Conservation (phyloP, 225 moss, liverwort and hornwort genomes). For the Physcomitrellopsis africana region DNA sequence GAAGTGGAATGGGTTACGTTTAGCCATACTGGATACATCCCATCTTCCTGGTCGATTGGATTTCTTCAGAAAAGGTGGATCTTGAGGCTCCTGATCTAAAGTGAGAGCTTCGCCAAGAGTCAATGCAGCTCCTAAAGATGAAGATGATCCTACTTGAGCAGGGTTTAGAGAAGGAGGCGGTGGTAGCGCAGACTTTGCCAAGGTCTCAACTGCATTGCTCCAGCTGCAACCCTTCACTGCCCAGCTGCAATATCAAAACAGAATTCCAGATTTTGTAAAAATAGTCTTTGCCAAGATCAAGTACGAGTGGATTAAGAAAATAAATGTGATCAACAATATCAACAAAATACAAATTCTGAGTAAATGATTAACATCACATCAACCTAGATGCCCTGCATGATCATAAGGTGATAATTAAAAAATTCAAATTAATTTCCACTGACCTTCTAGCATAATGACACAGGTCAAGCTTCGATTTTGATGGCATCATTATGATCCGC, state of each 20-base stretch:
- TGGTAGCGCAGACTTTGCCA: slow-evolving; percentile 71
- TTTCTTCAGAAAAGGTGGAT: slow-evolving; percentile 58
- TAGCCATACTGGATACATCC: slow-evolving; percentile 45
- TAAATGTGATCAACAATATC: neutral
- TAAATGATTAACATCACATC: too few species aligned
- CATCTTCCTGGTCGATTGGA: slow-evolving; percentile 53
- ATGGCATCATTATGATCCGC: slow-evolving; percentile 75
- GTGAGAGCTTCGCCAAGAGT: slow-evolving; percentile 72
- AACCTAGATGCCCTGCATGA: neutral
- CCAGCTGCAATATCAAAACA: slow-evolving; percentile 63
- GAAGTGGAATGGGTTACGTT: neutral
- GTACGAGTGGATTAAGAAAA: neutral
- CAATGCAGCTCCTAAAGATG: slow-evolving; percentile 50
- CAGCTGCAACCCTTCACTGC: slow-evolving; percentile 88
- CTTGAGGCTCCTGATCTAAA: slow-evolving; percentile 60
- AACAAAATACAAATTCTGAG: neutral
- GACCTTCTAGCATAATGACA: slow-evolving; percentile 88
- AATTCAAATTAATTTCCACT: neutral
- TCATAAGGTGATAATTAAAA: neutral
- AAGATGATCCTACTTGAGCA: slow-evolving; percentile 28
- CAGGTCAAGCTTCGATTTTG: slow-evolving; percentile 84
- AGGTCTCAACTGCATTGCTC: slow-evolving; percentile 69
- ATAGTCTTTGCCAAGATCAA: neutral
- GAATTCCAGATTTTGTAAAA: neutral
- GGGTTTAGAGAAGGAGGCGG: slow-evolving; percentile 50